phyloP scores from a whole-genome alignment of 2,329 filamentous ascomycete species.

The Colletotrichum trifolii region DNA sequence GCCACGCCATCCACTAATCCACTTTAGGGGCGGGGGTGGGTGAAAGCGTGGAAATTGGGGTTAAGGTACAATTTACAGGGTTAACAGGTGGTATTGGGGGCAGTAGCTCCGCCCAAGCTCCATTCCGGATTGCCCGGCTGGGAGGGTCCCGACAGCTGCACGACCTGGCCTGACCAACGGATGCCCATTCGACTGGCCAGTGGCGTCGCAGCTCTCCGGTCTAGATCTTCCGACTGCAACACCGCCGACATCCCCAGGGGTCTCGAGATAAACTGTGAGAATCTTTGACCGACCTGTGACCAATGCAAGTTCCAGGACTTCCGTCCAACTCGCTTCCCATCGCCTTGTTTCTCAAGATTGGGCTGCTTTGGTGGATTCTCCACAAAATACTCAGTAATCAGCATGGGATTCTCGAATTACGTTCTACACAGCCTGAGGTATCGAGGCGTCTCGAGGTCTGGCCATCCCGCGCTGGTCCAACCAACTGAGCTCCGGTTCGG shows the following conservation, averaged over 20 bases:
- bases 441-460: constrained; percentile 7
- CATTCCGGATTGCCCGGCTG: constrained; percentile 27
- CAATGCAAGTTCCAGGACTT: neutral
- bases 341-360: constrained; percentile 20
- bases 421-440: neutral
- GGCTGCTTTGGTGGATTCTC: constrained; percentile 11
- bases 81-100: no score
- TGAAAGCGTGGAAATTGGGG: neutral
- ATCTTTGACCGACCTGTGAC: constrained; percentile 22
- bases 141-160: neutral
- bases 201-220: constrained; percentile 11
- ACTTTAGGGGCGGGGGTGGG: constrained; percentile 30
- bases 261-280: constrained; percentile 8
- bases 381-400: constrained; percentile 25
- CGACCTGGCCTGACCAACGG: neutral
- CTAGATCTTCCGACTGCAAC: constrained; percentile 8
- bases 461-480: neutral
- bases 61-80: constrained; percentile 1
- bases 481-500: constrained; percentile 15
- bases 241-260: constrained; percentile 6
- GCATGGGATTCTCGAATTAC: constrained; percentile 30
- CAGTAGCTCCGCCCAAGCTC: neutral
- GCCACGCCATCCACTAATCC: neutral
- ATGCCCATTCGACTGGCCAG: constrained; percentile 19
- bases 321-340: constrained; percentile 17